Evolutionary conservation across 2,329 filamentous ascomycete species (phyloP).

Genomic region (Scedosporium aurantiacum): DNA sequence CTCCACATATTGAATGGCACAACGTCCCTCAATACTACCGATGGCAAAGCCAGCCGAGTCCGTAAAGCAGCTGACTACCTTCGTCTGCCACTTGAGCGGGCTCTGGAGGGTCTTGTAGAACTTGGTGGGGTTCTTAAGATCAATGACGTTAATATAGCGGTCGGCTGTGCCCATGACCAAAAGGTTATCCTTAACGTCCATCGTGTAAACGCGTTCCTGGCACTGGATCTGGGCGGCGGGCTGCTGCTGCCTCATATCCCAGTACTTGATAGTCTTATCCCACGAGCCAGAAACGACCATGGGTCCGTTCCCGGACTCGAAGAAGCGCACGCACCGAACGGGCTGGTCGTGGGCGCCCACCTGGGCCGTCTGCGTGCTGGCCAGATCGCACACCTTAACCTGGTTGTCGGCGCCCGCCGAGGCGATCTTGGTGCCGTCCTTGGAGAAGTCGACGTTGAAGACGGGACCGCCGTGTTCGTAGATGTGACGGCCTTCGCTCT

Average conservation of each 20-base stretch:
- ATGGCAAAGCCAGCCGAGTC: conserved; percentile 89
- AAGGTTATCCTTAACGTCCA: conserved; percentile 82
- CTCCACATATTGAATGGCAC: conserved; percentile 96
- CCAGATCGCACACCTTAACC: conserved; percentile 77
- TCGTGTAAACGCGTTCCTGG: conserved; percentile 75
- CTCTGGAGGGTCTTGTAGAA: conserved; percentile 96
- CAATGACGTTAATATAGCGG: conserved; percentile 90
- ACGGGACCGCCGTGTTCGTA: conserved; percentile 83
- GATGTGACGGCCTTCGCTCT: conserved; percentile 72
- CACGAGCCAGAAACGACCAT: conserved; percentile 89
- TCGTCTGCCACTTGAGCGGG: conserved; percentile 95
- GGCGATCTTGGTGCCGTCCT: conserved; percentile 86
- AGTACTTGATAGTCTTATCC: conserved; percentile 87
- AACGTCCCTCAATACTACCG: conserved; percentile 91
- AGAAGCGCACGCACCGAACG: conserved; percentile 68
- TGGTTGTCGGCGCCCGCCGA: conserved; percentile 87
- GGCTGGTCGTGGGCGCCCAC: conserved; percentile 78
- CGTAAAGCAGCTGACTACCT: conserved; percentile 87
- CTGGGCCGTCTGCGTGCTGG: conserved; percentile 53
- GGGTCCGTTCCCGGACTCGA: conserved; percentile 58
- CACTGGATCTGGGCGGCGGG: conserved; percentile 55
- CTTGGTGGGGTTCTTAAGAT: conserved; percentile 75
- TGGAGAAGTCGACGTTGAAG: conserved; percentile 76
- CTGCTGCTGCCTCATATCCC: conserved; percentile 61
- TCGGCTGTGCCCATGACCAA: conserved; percentile 90